phyloP scores from a whole-genome alignment of 2,329 filamentous ascomycete genomes.

The Stenocarpella maydis region DNA sequence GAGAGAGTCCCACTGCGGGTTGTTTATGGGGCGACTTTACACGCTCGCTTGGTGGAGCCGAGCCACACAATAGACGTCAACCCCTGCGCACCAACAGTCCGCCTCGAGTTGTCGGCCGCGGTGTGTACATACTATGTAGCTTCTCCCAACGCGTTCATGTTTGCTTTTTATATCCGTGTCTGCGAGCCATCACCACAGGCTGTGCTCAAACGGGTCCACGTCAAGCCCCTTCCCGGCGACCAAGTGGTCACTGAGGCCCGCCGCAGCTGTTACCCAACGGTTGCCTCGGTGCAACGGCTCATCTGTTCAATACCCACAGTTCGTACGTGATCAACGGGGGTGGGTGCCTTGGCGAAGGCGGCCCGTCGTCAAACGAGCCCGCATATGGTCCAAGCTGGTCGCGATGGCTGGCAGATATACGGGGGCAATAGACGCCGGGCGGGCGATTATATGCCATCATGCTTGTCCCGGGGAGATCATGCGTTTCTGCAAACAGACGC shows the following conservation, averaged over 20 bases:
- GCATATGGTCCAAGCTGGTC: not conserved
- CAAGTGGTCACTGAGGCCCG: not conserved
- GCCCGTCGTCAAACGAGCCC: not conserved
- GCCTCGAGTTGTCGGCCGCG: not conserved
- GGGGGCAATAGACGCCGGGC: slow-evolving; percentile 1
- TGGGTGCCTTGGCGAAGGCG: not conserved
- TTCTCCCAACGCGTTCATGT: not conserved
- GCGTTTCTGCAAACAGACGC: slow-evolving; percentile 22
- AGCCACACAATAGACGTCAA: slow-evolving; percentile 13
- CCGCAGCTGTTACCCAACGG: not conserved
- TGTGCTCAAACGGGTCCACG: not conserved
- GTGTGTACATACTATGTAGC: no score
- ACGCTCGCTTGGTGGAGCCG: slow-evolving; percentile 6
- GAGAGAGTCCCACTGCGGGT: slow-evolving; percentile 12
- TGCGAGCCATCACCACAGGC: not conserved
- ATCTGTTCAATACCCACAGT: not conserved
- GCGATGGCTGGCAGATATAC: not conserved
- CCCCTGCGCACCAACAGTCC: not conserved
- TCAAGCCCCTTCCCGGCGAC: not conserved
- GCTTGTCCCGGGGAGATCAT: slow-evolving; percentile 3
- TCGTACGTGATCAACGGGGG: not conserved
- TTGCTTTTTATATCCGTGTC: not conserved
- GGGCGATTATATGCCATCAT: slow-evolving; percentile 4
- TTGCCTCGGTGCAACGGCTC: not conserved
- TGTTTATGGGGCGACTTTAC: slow-evolving; percentile 15